These are phyloP conservation scores for Hirsutella rhossiliensis DNA, from an alignment of 2,329 filamentous ascomycete genomes.

Conservation along the genomic window DNA sequence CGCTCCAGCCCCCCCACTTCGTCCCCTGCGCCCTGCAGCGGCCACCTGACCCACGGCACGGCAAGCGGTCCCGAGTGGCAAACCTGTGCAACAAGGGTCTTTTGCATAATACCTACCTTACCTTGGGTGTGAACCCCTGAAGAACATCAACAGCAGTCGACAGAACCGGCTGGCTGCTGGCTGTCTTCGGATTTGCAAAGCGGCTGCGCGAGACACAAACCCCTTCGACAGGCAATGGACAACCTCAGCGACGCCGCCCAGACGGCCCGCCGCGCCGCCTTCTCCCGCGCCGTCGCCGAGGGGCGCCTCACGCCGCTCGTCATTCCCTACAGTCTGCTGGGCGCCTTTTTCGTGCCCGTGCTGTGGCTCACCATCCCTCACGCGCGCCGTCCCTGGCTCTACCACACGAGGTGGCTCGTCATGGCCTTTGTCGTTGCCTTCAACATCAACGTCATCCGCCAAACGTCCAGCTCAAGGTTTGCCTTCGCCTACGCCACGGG, in stretches of 20 bases:
- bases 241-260: conserved; percentile 8
- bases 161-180: too few species aligned
- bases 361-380: conserved; percentile 47
- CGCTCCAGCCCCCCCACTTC: too few species aligned
- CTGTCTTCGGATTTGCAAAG: too few species aligned
- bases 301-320: conserved; percentile 35
- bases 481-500: conserved; percentile 38
- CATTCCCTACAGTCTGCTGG: conserved; percentile 37
- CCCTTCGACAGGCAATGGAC: too few species aligned
- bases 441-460: conserved; percentile 27
- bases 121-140: too few species aligned
- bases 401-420: conserved; percentile 35
- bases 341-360: conserved; percentile 34
- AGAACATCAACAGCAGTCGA: too few species aligned
- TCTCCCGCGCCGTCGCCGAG: conserved; percentile 21
- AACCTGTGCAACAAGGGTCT: too few species aligned
- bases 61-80: too few species aligned
- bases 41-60: too few species aligned
- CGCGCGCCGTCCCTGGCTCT: conserved; percentile 34
- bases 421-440: conserved; percentile 29
- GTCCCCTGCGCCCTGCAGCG: too few species aligned
- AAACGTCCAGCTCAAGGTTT: conserved; percentile 37
- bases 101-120: too few species aligned
- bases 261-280: conserved; percentile 22
- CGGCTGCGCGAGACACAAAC: too few species aligned